Evolutionary conservation across 139 green algal species (phyloP), one percentile per base, ranked within the genome.

Genomic region (Ettlia oleoabundans): DNA sequence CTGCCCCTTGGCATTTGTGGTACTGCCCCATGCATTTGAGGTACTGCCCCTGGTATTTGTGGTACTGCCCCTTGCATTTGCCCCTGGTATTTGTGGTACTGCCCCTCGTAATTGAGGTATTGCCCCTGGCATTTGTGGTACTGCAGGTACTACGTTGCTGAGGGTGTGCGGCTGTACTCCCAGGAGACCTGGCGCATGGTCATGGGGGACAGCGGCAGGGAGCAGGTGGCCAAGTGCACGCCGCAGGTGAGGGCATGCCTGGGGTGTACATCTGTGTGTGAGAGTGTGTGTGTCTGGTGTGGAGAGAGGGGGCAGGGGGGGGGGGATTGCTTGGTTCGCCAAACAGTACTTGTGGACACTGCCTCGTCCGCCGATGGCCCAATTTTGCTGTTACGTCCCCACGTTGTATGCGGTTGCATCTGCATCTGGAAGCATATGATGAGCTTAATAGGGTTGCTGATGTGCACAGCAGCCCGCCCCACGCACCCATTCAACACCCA

Each of bases 101-200:
- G 47, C 47, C 15, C 47, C n/a, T 40, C 28, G 40, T 3, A 24
- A 33, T 55, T 4, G 15, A 37, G 21, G 38, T 55, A 28, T 38
- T 21, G 26, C 40, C 24, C n/a, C n/a, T n/a, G n/a, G n/a, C n/a
- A n/a, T n/a, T n/a, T 21, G 1, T 15, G 10, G 55, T 65, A 65
- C 26, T 52, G 72, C 72, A 79, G 72, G 72, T 96, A 98, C 80
- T 96, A 98, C 80, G 92, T 96, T 28, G 95, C 95, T 0, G 96
- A 98, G 82, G 96, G 96, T 19, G 95, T 99, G 82, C 84, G 92
- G 26, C 42, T 90, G 30, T 98, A 95, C 86, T 93, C 89, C 0
- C 94, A 97, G 58, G 91, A 92, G 76, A 98, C 92, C 15, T 98
- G 96, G 96, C 85, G 84, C 21, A 41, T 87, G 26, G 87, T 93